Percentiles rank a stretch among this genome's conserved stretches.
Evolutionary conservation across 2,329 filamentous ascomycete genomes (phyloP).

Genomic region (Neonectria ditissima): DNA sequence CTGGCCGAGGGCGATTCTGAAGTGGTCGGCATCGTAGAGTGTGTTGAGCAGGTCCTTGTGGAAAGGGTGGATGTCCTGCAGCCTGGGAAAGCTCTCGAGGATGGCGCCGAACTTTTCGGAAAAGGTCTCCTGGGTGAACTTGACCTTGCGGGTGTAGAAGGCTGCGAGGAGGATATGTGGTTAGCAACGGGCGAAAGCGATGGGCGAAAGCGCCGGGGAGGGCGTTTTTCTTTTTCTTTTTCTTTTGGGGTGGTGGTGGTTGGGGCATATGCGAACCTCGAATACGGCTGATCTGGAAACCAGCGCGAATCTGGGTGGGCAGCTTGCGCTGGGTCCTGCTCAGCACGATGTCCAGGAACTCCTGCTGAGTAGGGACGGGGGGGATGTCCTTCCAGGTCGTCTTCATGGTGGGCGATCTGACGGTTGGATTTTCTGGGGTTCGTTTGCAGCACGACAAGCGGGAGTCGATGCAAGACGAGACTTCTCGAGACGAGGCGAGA

Average conservation of each 20-base stretch:
- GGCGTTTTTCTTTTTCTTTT: background rate
- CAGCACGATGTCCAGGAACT: constrained; percentile 97
- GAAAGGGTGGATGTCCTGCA: constrained; percentile 96
- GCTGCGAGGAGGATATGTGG: constrained; percentile 56
- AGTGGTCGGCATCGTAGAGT: constrained; percentile 98
- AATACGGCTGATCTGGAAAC: constrained; percentile 95
- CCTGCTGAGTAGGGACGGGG: constrained; percentile 89
- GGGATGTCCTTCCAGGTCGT: constrained; percentile 82
- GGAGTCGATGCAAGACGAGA: background rate
- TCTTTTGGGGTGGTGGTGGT: background rate
- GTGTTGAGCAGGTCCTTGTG: constrained; percentile 89
- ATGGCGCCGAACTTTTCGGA: constrained; percentile 92
- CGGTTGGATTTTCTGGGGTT: constrained; percentile 4
- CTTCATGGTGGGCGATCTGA: constrained; percentile 63
- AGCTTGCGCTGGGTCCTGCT: constrained; percentile 92
- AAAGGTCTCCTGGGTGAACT: constrained; percentile 97
- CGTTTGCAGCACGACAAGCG: constrained; percentile 7
- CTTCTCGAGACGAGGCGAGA: constrained; percentile 11
- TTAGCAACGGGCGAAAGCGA: constrained; percentile 11
- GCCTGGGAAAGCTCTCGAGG: constrained; percentile 90
- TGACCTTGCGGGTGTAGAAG: constrained; percentile 98
- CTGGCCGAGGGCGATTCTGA: constrained; percentile 95
- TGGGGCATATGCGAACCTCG: constrained; percentile 59
- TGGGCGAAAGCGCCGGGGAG: background rate
- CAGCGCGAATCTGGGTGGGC: constrained; percentile 93